A percentile compares a stretch with the other conserved stretches of the same genome.
Conservation (phyloP, 495 filamentous ascomycete species). For the Parachaetomium inaequale region DNA sequence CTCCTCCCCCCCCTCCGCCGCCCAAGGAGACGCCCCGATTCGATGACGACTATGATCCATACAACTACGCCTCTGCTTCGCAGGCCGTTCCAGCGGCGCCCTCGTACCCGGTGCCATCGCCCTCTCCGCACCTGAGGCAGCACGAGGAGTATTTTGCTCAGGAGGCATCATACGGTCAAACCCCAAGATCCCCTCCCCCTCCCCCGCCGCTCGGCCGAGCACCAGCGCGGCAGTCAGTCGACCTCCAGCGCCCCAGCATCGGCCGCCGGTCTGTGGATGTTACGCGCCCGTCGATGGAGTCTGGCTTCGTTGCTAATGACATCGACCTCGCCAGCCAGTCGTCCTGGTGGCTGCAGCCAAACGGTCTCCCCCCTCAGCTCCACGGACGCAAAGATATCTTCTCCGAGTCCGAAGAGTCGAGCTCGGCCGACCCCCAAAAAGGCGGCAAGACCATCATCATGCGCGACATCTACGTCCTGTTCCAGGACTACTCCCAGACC, state of each 20-base stretch:
- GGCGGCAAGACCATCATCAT: conserved; percentile 66
- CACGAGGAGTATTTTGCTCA: conserved; percentile 29
- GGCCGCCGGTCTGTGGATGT: conserved; percentile 70
- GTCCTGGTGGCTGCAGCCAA: conserved; percentile 80
- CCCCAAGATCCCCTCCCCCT: conserved; percentile 45
- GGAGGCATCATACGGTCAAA: conserved; percentile 28
- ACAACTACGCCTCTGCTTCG: conserved; percentile 56
- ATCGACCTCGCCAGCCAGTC: conserved; percentile 69
- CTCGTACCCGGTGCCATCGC: conserved; percentile 50
- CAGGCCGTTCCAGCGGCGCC: conserved; percentile 26
- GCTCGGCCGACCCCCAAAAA: conserved; percentile 53
- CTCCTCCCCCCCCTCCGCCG: conserved; percentile 60
- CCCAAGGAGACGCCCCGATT: conserved; percentile 46
- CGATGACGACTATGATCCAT: conserved; percentile 71
- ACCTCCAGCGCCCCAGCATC: conserved; percentile 53
- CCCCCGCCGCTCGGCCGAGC: conserved; percentile 44
- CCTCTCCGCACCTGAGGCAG: conserved; percentile 42
- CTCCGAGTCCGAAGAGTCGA: conserved; percentile 76
- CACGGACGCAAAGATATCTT: conserved; percentile 81
- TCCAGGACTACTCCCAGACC: conserved; percentile 94
- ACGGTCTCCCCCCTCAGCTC: conserved; percentile 71
- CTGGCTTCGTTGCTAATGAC: conserved; percentile 79
- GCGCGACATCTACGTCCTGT: conserved; percentile 81
- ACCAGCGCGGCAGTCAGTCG: conserved; percentile 62
- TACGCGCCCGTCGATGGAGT: conserved; percentile 58